Conservation (phyloP, 805 yeast genomes). For the Candida sakaeoensis region DNA sequence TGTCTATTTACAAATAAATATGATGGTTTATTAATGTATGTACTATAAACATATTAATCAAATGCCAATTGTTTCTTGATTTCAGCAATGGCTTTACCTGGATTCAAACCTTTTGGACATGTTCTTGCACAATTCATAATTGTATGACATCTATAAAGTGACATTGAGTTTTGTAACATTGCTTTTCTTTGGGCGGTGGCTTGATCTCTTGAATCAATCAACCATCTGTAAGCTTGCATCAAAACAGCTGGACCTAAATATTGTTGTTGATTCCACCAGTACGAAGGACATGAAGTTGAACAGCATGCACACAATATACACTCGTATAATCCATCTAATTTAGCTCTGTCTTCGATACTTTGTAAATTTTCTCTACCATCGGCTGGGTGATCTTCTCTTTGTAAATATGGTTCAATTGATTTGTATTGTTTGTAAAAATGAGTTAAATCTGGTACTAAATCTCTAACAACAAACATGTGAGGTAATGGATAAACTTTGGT, state of each 20-base stretch:
- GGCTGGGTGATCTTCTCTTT: conserved; percentile 71
- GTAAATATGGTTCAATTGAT: conserved; percentile 95
- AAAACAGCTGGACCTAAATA: conserved; percentile 98
- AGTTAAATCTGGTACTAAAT: conserved; percentile 95
- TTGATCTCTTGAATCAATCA: conserved; percentile 94
- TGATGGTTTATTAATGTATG: not conserved
- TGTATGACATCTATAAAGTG: conserved; percentile 97
- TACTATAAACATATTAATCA: conserved; percentile 36
- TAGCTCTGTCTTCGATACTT: conserved; percentile 87
- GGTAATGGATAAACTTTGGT: conserved; percentile 94
- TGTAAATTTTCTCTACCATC: conserved; percentile 95
- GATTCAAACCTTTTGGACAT: conserved; percentile 98
- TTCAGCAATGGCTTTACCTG: conserved; percentile 96
- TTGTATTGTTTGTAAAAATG: conserved; percentile 98
- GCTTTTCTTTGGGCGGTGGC: conserved; percentile 78
- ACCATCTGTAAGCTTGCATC: conserved; percentile 99
- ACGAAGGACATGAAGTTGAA: conserved; percentile 97
- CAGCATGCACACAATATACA: conserved; percentile 98
- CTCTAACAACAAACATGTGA: conserved; percentile 96
- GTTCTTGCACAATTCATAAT: conserved; percentile 98
- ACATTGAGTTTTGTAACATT: conserved; percentile 94
- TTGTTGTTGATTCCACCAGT: conserved; percentile 99
- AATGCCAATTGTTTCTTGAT: conserved; percentile 91
- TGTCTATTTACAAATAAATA: conserved; percentile 2
- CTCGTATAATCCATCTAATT: conserved; percentile 94